Evolutionary conservation across 2,329 filamentous ascomycete species (phyloP).

Genomic region (Trichoderma harzianum): DNA sequence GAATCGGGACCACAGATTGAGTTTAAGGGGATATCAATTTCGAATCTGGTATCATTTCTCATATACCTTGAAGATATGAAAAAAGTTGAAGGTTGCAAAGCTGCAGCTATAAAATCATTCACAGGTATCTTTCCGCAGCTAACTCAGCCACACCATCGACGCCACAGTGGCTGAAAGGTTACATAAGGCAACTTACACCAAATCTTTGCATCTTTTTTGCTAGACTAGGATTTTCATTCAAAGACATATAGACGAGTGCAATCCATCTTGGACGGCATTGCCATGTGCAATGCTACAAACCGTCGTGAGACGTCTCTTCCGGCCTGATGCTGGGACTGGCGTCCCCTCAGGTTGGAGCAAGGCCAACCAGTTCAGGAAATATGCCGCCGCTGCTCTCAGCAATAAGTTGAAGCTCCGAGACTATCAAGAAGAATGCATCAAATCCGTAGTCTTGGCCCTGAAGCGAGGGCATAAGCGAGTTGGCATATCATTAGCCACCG

Average conservation of each 20-base stretch:
- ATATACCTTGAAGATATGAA: not conserved
- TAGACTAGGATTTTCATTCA: not conserved
- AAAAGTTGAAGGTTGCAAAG: not conserved
- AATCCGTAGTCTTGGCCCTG: constrained; percentile 70
- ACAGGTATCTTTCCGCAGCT: not conserved
- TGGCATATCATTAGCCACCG: constrained; percentile 82
- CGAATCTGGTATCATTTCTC: not conserved
- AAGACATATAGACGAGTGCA: not conserved
- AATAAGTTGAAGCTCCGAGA: constrained; percentile 62
- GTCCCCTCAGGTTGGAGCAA: constrained; percentile 6
- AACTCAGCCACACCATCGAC: constrained; percentile 1
- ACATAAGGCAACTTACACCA: constrained; percentile 7
- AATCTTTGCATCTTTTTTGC: not conserved
- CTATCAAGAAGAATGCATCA: constrained; percentile 91
- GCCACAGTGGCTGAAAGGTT: constrained; percentile 15
- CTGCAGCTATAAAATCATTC: not conserved
- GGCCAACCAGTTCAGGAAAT: constrained; percentile 17
- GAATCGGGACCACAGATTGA: not conserved
- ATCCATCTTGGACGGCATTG: constrained; percentile 20
- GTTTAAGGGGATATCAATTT: not conserved
- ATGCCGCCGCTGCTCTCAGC: constrained; percentile 22
- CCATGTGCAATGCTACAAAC: constrained; percentile 39
- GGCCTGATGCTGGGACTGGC: constrained; percentile 21
- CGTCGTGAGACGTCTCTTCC: constrained; percentile 28
- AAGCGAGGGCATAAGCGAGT: constrained; percentile 71